phyloP scores from a whole-genome alignment of 805 yeast species.

The Candida berthetii region DNA sequence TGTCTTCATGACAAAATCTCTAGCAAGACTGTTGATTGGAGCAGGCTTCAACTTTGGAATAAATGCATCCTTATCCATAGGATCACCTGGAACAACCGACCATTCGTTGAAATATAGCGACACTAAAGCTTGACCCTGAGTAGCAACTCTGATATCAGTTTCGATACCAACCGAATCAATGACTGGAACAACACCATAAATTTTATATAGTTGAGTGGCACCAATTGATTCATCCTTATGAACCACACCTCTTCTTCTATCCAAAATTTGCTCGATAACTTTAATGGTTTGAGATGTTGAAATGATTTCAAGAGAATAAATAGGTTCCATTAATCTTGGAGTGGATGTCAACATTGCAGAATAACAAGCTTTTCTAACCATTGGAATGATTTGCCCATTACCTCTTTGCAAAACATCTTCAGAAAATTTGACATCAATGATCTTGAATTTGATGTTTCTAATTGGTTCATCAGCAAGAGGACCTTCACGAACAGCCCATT shows the following conservation, averaged over 20 bases:
- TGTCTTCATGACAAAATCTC: constrained; percentile 88
- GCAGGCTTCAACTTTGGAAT: constrained; percentile 77
- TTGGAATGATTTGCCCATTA: constrained; percentile 72
- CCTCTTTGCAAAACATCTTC: constrained; percentile 41
- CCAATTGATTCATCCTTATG: constrained; percentile 46
- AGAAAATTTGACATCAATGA: constrained; percentile 55
- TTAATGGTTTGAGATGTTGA: constrained; percentile 44
- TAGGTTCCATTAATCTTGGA: constrained; percentile 81
- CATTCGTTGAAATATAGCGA: constrained; percentile 63
- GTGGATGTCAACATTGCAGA: constrained; percentile 71
- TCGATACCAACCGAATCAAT: constrained; percentile 89
- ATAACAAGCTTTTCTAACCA: constrained; percentile 79
- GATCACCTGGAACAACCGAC: constrained; percentile 87
- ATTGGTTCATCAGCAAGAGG: constrained; percentile 89
- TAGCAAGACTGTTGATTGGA: constrained; percentile 58
- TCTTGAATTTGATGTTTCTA: constrained; percentile 60
- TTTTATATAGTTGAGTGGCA: constrained; percentile 62
- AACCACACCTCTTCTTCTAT: constrained; percentile 65
- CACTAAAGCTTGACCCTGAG: constrained; percentile 76
- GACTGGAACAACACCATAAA: constrained; percentile 71
- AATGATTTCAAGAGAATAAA: constrained; percentile 53
- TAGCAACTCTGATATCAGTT: constrained; percentile 71
- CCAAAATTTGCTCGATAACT: constrained; percentile 44
- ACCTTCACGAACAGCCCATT: constrained; percentile 80
- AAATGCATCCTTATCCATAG: constrained; percentile 58